A percentile compares a stretch with the other conserved stretches of the same genome.
Evolutionary conservation across 2,329 filamentous ascomycete species (phyloP).

Genomic region (Verticillium longisporum): DNA sequence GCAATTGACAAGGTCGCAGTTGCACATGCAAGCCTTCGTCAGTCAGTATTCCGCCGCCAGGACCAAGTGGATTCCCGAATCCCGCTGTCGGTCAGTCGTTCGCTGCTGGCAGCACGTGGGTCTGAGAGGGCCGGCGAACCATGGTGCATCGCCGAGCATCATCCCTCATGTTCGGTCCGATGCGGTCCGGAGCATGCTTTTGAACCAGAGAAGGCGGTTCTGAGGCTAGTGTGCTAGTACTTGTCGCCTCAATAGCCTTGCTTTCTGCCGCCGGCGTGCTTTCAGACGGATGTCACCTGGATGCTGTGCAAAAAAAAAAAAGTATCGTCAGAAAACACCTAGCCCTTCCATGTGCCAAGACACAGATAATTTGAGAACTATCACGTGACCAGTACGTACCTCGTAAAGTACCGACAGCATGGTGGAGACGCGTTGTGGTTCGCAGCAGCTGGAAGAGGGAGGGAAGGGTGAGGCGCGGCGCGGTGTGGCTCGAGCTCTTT

Average conservation of each 20-base stretch:
- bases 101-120: neutral
- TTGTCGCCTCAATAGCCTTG: neutral
- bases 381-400: neutral
- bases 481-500: neutral
- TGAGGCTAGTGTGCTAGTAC: neutral
- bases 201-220: neutral
- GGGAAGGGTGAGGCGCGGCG: neutral
- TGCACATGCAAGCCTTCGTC: neutral
- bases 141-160: neutral
- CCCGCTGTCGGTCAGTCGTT: neutral
- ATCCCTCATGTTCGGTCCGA: neutral
- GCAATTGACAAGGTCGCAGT: neutral
- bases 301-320: too few relatives aligned
- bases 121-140: neutral
- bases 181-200: neutral
- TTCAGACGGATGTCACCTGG: too few relatives aligned
- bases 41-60: neutral
- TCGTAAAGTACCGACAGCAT: neutral
- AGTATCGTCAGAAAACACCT: too few relatives aligned
- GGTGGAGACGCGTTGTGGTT: neutral
- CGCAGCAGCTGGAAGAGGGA: too few relatives aligned
- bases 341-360: too few relatives aligned
- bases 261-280: neutral
- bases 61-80: neutral
- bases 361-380: too few relatives aligned